Evolutionary conservation across 495 filamentous ascomycete species (phyloP).

Genomic region (Penicillium coprophilum): DNA sequence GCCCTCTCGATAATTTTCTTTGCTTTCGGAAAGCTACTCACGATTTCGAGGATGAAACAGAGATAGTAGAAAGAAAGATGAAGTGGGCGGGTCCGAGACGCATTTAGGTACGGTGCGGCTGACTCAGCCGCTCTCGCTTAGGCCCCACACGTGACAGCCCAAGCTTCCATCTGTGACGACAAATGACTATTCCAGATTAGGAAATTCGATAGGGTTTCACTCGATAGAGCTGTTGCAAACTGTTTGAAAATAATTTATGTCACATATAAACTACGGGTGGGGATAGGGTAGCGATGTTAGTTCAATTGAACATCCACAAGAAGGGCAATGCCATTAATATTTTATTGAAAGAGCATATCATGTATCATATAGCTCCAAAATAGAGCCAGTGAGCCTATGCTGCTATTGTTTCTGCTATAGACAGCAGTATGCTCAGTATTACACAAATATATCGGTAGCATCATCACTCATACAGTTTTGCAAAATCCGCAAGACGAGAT

Average conservation of each 20-base stretch:
- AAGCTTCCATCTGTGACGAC: constrained; percentile 7
- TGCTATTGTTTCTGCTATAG: neutral
- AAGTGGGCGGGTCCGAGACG: constrained; percentile 34
- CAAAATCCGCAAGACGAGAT: neutral
- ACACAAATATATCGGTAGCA: neutral
- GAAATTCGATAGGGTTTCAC: constrained; percentile 15
- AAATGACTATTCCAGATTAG: constrained; percentile 18
- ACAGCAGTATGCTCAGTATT: neutral
- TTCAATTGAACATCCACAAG: neutral
- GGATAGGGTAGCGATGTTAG: neutral
- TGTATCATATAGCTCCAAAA: neutral
- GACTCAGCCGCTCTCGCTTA: constrained; percentile 44
- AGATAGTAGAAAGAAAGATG: constrained; percentile 52
- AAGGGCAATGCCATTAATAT: neutral
- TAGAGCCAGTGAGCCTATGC: neutral
- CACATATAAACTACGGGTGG: neutral
- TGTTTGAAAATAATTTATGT: neutral
- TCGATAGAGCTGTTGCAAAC: neutral
- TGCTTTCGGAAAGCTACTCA: constrained; percentile 36
- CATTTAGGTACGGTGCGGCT: constrained; percentile 49
- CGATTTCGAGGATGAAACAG: constrained; percentile 53
- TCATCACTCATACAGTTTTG: neutral
- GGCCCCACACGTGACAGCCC: constrained; percentile 2
- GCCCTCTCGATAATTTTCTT: constrained; percentile 15
- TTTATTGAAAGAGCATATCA: neutral